Evolutionary conservation across 176 grass and related monocot genomes (phyloP).

Genomic region (Echinochloa phyllopogon): DNA sequence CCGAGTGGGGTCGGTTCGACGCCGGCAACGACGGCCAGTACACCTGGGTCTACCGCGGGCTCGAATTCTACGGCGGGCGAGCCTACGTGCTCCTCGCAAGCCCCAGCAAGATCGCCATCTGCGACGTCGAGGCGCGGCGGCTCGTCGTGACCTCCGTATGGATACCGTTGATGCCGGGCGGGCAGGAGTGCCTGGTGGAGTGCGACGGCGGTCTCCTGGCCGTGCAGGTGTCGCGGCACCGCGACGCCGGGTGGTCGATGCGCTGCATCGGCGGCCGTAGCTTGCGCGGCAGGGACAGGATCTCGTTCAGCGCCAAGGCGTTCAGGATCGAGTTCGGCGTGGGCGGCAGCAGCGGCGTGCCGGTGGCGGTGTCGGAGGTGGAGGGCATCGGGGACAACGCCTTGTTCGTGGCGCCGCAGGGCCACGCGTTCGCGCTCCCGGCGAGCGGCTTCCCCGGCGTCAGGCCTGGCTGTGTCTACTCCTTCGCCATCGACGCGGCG

Average conservation of each 20-base stretch:
- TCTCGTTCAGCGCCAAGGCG: background rate
- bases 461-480: slow-evolving; percentile 26
- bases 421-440: slow-evolving; percentile 37
- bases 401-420: background rate
- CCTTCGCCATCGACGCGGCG: background rate
- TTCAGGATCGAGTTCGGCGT: background rate
- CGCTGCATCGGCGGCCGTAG: background rate
- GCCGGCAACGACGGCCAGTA: background rate
- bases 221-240: background rate
- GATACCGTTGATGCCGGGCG: too few species aligned
- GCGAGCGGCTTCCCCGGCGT: background rate
- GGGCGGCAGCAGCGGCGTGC: background rate
- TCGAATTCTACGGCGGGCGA: background rate
- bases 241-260: accelerated
- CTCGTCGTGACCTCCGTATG: background rate
- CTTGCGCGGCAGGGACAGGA: too few species aligned
- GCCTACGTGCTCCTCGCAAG: background rate
- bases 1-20: background rate
- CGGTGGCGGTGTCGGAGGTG: background rate
- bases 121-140: slow-evolving; percentile 9
- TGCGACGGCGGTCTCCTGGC: slow-evolving; percentile 7
- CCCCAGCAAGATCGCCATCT: background rate
- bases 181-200: slow-evolving; percentile 2
- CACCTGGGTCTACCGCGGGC: background rate
- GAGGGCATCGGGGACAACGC: background rate